Evolutionary conservation across 768 basidiomycete species (phyloP).

Genomic region (Termitomyces heimii): DNA sequence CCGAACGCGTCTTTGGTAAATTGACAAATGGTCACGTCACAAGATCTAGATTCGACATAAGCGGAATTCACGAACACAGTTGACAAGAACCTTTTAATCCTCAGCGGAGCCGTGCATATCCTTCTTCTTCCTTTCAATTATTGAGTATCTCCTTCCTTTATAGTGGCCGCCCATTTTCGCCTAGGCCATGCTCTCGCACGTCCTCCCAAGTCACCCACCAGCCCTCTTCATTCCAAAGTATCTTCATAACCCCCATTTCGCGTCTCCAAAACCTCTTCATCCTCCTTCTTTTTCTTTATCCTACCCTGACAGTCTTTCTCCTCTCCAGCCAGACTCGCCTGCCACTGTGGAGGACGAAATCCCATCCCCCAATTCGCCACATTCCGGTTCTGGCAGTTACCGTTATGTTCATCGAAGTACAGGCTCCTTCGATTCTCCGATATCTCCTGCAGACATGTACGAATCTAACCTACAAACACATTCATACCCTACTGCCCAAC

Average conservation of each 20-base stretch:
- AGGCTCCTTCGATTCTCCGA: constrained; percentile 24
- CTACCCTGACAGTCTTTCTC: constrained; percentile 17
- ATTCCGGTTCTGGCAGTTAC: constrained; percentile 21
- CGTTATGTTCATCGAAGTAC: constrained; percentile 24
- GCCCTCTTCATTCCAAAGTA: constrained; percentile 20
- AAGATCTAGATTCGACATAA: constrained; percentile 26
- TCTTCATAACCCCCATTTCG: constrained; percentile 14
- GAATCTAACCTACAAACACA: constrained; percentile 15
- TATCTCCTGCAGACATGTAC: constrained; percentile 27
- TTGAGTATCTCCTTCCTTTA: constrained; percentile 9
- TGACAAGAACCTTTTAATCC: constrained; percentile 17
- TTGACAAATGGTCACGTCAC: constrained; percentile 28
- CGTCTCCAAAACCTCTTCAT: constrained; percentile 18
- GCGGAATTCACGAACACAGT: constrained; percentile 10
- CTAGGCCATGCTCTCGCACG: constrained; percentile 19
- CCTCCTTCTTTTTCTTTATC: constrained; percentile 20
- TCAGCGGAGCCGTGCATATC: constrained; percentile 16
- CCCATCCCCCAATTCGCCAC: constrained; percentile 26
- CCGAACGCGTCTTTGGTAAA: constrained; percentile 8
- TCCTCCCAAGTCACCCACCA: constrained; percentile 16
- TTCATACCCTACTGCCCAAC: constrained; percentile 15
- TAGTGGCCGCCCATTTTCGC: constrained; percentile 6
- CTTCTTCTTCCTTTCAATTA: constrained; percentile 8
- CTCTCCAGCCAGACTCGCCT: constrained; percentile 21
- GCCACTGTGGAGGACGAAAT: constrained; percentile 30